Evolutionary conservation across 345 rosid species (phyloP).

Genomic region (Aurinia saxatilis): DNA sequence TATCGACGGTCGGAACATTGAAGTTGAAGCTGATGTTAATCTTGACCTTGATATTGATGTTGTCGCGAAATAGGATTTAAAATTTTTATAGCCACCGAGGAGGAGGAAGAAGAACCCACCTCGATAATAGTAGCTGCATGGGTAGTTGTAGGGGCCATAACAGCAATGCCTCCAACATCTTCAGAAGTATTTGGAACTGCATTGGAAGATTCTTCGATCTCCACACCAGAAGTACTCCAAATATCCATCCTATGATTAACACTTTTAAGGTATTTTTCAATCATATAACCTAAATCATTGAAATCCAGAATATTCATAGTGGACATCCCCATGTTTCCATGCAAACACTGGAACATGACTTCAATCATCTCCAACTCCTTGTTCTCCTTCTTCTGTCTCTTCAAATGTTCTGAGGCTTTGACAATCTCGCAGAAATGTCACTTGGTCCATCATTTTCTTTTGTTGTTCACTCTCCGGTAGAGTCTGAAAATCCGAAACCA

Average conservation of each 20-base stretch:
- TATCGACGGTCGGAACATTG: no score
- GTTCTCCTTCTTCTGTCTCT: not conserved
- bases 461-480: conserved; percentile 16
- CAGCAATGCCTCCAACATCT: no score
- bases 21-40: no score
- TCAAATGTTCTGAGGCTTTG: conserved; percentile 2
- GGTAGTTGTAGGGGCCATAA: no score
- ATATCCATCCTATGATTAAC: not conserved
- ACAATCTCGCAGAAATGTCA: conserved; percentile 9
- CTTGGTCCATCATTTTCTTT: conserved; percentile 21
- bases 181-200: no score
- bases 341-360: conserved; percentile 15
- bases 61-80: no score
- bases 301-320: conserved; percentile 19
- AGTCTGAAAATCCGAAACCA: not conserved
- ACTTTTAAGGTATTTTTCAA: conserved; percentile 8
- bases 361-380: not conserved
- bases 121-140: no score
- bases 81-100: no score
- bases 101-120: no score
- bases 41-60: no score
- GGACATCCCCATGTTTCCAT: not conserved
- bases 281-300: conserved; percentile 12
- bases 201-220: not conserved
- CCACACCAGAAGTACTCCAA: not conserved